Conservation (phyloP, 495 filamentous ascomycete genomes). For the Penicillium paradoxum region DNA sequence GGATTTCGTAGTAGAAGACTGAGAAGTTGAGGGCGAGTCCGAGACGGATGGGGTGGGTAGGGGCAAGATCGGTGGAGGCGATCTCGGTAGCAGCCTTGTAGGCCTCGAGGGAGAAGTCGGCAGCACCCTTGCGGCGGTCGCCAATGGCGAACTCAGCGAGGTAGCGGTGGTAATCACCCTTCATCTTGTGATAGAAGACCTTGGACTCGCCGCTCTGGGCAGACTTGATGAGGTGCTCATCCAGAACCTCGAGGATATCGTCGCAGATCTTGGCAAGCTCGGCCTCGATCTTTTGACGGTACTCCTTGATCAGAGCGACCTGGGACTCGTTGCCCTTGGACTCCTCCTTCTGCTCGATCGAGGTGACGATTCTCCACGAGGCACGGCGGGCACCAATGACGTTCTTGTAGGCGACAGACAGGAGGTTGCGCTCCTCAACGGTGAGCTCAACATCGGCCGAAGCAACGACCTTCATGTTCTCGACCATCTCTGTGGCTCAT, state of each 20-base stretch:
- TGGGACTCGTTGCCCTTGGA: conserved; percentile 97
- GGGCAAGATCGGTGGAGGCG: conserved; percentile 94
- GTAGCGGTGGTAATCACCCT: conserved; percentile 99
- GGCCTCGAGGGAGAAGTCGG: conserved; percentile 93
- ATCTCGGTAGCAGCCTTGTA: conserved; percentile 99
- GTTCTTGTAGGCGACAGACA: conserved; percentile 99
- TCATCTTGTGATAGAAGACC: conserved; percentile 99
- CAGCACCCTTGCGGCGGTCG: conserved; percentile 95
- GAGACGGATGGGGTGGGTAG: conserved; percentile 98
- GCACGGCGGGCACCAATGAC: conserved; percentile 98
- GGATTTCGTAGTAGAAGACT: conserved; percentile 99
- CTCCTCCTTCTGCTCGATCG: conserved; percentile 99
- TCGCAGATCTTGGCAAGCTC: conserved; percentile 99
- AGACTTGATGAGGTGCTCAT: conserved; percentile 93
- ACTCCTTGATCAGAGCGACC: conserved; percentile 95
- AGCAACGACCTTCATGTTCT: conserved; percentile 99
- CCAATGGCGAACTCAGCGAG: conserved; percentile 97
- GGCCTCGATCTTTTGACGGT: conserved; percentile 98
- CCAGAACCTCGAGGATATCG: conserved; percentile 94
- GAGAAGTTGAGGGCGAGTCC: conserved; percentile 99
- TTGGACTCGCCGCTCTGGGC: conserved; percentile 97
- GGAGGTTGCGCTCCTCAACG: conserved; percentile 98
- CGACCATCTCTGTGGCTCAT: conserved; percentile 82
- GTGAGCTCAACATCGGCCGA: conserved; percentile 93
- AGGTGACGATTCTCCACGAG: conserved; percentile 99